Conservation (phyloP, 1,284 basidiomycete species). For the Bothia castanella region DNA sequence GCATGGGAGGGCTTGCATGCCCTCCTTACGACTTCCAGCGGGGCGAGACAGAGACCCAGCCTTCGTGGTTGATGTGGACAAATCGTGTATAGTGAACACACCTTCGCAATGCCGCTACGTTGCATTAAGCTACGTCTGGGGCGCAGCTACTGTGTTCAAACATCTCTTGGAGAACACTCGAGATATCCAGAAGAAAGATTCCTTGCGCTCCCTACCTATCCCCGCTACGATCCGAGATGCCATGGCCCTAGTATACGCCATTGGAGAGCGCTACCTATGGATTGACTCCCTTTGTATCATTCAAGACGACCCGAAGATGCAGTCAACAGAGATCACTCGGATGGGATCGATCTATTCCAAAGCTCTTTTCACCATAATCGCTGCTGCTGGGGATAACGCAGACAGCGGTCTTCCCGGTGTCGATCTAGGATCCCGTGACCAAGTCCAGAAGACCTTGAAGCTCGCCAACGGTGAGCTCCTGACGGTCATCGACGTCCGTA, state of each 20-base stretch:
- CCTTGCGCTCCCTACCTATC: constrained; percentile 9
- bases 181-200: constrained; percentile 9
- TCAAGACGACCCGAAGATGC: constrained; percentile 21
- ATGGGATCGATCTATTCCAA: constrained; percentile 23
- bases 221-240: constrained; percentile 23
- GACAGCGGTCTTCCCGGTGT: constrained; percentile 17
- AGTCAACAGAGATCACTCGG: constrained; percentile 14
- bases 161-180: constrained; percentile 15
- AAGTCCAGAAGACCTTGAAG: constrained; percentile 12
- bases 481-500: constrained; percentile 10
- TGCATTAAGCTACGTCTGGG: constrained; percentile 25
- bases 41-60: background rate
- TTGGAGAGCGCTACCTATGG: constrained; percentile 26
- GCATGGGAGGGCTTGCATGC: constrained; percentile 11
- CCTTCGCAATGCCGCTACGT: constrained; percentile 21
- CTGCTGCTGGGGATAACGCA: constrained; percentile 20
- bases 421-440: constrained; percentile 1
- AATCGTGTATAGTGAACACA: constrained; percentile 17
- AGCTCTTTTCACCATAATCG: constrained; percentile 23
- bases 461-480: constrained; percentile 9
- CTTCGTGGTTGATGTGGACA: constrained; percentile 18
- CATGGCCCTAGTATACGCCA: constrained; percentile 16
- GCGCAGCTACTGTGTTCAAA: constrained; percentile 8
- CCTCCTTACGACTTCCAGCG: background rate
- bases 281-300: constrained; percentile 26